phyloP scores from a whole-genome alignment of 192 early-diverging fungal genomes.

The Dispira parvispora region DNA sequence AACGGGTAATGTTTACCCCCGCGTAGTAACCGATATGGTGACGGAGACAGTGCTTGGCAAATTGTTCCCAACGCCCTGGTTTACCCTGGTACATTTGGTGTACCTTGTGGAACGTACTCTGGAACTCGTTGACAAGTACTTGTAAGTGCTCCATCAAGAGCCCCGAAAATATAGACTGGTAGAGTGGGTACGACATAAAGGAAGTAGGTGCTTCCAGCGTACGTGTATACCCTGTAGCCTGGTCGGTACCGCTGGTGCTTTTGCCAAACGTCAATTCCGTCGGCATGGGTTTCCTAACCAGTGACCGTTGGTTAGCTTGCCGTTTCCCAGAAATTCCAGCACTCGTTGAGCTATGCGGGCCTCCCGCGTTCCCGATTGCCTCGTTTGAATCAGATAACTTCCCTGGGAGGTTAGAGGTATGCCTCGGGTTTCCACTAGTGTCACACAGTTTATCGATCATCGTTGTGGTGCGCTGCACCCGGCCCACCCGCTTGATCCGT shows the following conservation, averaged over 20 bases:
- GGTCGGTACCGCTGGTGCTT: background rate
- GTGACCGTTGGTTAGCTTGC: background rate
- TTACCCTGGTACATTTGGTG: conserved; percentile 18
- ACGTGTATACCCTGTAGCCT: background rate
- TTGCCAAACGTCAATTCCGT: background rate
- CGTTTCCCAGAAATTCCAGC: background rate
- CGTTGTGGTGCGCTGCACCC: background rate
- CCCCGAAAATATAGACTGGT: background rate
- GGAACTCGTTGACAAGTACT: conserved; percentile 19
- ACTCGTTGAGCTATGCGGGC: too few relatives aligned
- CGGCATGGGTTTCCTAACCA: background rate
- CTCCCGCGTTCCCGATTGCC: background rate
- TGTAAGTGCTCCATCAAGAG: conserved; percentile 8
- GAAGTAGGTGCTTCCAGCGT: background rate
- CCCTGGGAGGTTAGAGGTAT: background rate
- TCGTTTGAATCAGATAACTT: background rate
- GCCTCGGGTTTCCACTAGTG: background rate
- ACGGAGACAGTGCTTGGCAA: conserved; percentile 21
- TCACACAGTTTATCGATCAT: too few relatives aligned
- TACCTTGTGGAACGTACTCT: conserved; percentile 7
- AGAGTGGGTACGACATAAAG: background rate
- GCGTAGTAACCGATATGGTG: conserved; percentile 21
- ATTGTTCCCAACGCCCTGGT: conserved; percentile 17
- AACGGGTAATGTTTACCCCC: conserved; percentile 13
- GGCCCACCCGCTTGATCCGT: background rate